Percentiles rank a stretch among this genome's conserved stretches.
These are phyloP conservation scores for Aspergillus bombycis DNA, from an alignment of 2,329 filamentous ascomycete species.

Conservation along the genomic window DNA sequence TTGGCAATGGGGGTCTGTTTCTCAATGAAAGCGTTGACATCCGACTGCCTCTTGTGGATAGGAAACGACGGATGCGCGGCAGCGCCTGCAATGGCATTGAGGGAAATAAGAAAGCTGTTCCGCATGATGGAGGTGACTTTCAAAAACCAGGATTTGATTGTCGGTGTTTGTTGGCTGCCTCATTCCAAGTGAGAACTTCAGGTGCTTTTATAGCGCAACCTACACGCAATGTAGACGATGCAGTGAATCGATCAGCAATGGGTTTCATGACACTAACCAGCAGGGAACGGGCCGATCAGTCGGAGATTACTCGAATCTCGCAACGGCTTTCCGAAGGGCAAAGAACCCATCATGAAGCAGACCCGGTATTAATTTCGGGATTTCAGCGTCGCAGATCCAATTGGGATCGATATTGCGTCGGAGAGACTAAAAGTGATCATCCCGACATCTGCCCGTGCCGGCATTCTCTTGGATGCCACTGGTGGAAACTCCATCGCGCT, in stretches of 20 bases:
- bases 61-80: slow-evolving; percentile 9
- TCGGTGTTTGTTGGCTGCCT: neutral
- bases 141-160: neutral
- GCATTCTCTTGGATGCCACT: neutral
- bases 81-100: slow-evolving; percentile 8
- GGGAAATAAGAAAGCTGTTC: slow-evolving; percentile 4
- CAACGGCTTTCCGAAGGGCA: neutral
- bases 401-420: neutral
- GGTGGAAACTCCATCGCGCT: neutral
- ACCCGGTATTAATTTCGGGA: neutral
- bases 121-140: neutral
- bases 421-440: slow-evolving; percentile 11
- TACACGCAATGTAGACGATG: neutral
- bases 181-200: neutral
- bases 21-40: slow-evolving; percentile 14
- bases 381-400: neutral
- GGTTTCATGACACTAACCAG: slow-evolving; percentile 2
- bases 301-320: slow-evolving; percentile 6
- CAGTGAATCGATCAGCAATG: neutral
- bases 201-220: neutral
- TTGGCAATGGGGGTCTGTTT: slow-evolving; percentile 14
- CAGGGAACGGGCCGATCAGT: slow-evolving; percentile 17
- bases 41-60: slow-evolving; percentile 2
- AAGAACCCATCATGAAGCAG: neutral
- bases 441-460: slow-evolving; percentile 16